Evolutionary conservation across 345 rosid genomes (phyloP).

Genomic region (Dipteronia sinensis): DNA sequence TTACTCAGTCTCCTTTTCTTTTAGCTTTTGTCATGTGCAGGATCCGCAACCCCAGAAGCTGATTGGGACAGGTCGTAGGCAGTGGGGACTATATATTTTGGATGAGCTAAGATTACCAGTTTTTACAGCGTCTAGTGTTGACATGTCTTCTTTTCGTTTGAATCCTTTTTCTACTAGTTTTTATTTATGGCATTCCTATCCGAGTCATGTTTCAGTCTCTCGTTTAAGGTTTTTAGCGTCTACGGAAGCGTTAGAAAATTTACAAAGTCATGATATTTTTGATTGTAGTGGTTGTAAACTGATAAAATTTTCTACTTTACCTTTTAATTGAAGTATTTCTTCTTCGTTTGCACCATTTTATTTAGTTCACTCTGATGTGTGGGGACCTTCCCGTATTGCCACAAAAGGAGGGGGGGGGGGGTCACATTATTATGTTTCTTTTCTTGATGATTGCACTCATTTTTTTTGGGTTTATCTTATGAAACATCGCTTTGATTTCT

Average conservation of each 20-base stretch:
- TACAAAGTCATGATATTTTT: background rate
- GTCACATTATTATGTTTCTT: no score
- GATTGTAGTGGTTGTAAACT: constrained; percentile 3
- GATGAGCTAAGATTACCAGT: no score
- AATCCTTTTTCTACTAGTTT: background rate
- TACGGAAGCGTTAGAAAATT: background rate
- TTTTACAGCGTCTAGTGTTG: background rate
- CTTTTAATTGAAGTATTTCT: background rate
- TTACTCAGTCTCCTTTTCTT: no score
- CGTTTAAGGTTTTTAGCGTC: background rate
- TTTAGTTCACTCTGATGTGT: background rate
- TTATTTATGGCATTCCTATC: no score
- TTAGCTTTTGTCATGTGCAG: no score
- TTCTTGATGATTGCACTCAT: no score
- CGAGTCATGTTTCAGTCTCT: background rate
- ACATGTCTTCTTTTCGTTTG: background rate
- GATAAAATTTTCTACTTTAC: background rate
- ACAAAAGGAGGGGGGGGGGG: no score
- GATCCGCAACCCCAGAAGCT: no score
- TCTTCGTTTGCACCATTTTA: background rate
- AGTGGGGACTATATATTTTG: no score
- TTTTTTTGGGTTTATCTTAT: no score
- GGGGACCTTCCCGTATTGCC: background rate
- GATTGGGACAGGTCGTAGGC: no score
- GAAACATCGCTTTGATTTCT: no score